Evolutionary conservation across 345 rosid genomes (phyloP), one percentile per base, ranked within the genome.

Genomic region (Turnera subulata): DNA sequence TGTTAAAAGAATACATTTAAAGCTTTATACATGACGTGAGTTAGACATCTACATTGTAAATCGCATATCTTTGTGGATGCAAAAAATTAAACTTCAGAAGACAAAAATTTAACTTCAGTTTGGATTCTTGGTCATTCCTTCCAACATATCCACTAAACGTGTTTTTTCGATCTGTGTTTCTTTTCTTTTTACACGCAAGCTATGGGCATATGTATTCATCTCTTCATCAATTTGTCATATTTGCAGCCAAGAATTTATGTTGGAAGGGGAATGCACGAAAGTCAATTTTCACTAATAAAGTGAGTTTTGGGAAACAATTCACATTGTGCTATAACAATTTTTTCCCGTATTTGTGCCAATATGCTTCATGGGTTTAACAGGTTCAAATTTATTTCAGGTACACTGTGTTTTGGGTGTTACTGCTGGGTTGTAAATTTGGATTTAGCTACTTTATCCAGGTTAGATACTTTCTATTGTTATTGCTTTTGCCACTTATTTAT

Each of bases 221-320:
- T 50, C 25, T 54, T 77, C 43, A 53, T 53, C 52, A 26, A 16
- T 59, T 68, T 56, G 67, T 23, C 47, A 67, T 63, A 13, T 59
- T 56, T 72, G 74, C 91, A 92, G 97, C 98, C 96, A 58, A 82
- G 98, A 76, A 78, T 89, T 59, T 92, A 89, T 58, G 69, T 92
- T 48, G 98, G 98, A 40, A 83, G 98, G 72, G 98, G 98, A 63
- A 89, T 92, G 98, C 98, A 92, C 74, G 98, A 92, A 76, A 92
- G 98, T 61, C 98, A 89, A 66, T 79, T 86, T 75, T 55, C 93
- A 56, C 89, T 92, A 48, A 56, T 92, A 47, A 92, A 92, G 98
- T 92, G 71, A 79, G 97, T 84, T n/a, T n/a, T n/a, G 49, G 50
- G 14, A 6, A 21, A 59, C 54, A 50, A 17, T 14, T 66, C 38